Evolutionary conservation across 768 basidiomycete genomes (phyloP).

Genomic region (Trametes punicea): DNA sequence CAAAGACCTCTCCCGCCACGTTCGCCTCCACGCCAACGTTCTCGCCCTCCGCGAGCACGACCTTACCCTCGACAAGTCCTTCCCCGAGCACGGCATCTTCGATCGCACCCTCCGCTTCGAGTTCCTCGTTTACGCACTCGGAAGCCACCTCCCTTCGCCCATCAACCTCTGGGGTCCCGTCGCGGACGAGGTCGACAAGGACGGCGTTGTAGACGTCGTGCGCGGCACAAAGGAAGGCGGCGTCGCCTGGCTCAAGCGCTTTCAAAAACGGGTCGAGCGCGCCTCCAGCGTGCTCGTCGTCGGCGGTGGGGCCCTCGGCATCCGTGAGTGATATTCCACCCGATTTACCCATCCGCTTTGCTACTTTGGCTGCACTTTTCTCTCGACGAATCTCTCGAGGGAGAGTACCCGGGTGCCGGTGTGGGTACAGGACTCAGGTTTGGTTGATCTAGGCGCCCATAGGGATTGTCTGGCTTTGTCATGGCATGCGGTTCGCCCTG

Average conservation of each 20-base stretch:
- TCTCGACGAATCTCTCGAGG: neutral
- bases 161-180: constrained; percentile 50
- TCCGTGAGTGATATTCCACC: constrained; percentile 44
- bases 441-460: constrained; percentile 5
- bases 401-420: neutral
- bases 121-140: constrained; percentile 59
- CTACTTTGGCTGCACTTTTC: neutral
- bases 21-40: constrained; percentile 45
- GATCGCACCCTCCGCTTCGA: constrained; percentile 43
- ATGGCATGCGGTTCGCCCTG: no score
- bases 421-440: constrained; percentile 1
- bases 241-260: constrained; percentile 47
- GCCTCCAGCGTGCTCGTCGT: constrained; percentile 57
- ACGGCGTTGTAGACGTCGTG: constrained; percentile 8
- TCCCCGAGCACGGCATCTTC: constrained; percentile 43
- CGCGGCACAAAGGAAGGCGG: constrained; percentile 48
- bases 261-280: constrained; percentile 45
- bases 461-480: neutral
- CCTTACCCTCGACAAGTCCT: constrained; percentile 44
- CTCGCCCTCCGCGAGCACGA: constrained; percentile 37
- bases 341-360: neutral
- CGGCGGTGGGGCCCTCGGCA: constrained; percentile 71
- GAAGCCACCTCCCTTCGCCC: constrained; percentile 52
- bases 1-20: constrained; percentile 20
- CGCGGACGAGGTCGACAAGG: constrained; percentile 15